Percentiles rank a stretch among this genome's conserved stretches.
Conservation (phyloP, 1,139 yeast genomes). For the Candida sanyaensis region DNA sequence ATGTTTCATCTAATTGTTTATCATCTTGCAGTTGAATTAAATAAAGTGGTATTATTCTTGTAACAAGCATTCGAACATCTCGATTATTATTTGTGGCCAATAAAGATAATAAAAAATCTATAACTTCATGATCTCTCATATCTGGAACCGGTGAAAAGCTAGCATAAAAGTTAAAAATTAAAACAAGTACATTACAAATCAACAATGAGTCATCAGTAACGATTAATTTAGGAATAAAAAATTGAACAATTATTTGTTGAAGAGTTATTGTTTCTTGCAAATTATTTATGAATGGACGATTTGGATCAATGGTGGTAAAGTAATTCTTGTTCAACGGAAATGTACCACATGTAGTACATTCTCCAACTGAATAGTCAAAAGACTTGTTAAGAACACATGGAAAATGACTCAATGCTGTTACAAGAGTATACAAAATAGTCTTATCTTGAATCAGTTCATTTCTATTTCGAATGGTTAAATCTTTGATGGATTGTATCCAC, state of each 20-base stretch:
- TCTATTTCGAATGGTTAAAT: constrained; percentile 8
- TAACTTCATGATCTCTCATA: constrained; percentile 21
- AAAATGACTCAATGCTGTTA: constrained; percentile 44
- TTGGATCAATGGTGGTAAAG: constrained; percentile 21
- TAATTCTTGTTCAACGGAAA: constrained; percentile 23
- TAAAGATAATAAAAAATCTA: constrained; percentile 23
- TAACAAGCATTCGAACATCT: constrained; percentile 52
- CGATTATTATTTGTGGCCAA: constrained; percentile 38
- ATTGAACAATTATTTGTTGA: constrained; percentile 24
- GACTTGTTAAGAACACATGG: constrained; percentile 42
- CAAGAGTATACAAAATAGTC: constrained; percentile 26
- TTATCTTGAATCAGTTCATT: constrained; percentile 11
- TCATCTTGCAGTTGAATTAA: constrained; percentile 36
- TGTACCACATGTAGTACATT: constrained; percentile 47
- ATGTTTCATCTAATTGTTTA: constrained; percentile 27
- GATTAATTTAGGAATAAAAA: constrained; percentile 8
- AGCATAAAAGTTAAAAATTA: constrained; percentile 48
- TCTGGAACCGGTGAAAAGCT: constrained; percentile 31
- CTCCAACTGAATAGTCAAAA: constrained; percentile 25
- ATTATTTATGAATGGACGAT: constrained; percentile 25
- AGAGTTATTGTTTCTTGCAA: constrained; percentile 21
- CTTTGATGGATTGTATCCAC: constrained; percentile 28
- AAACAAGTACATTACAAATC: constrained; percentile 44
- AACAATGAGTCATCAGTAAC: constrained; percentile 23
- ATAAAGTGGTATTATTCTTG: constrained; percentile 49